Conservation (phyloP, 192 early-diverging fungal genomes). For the Backusella tuberculispora region DNA sequence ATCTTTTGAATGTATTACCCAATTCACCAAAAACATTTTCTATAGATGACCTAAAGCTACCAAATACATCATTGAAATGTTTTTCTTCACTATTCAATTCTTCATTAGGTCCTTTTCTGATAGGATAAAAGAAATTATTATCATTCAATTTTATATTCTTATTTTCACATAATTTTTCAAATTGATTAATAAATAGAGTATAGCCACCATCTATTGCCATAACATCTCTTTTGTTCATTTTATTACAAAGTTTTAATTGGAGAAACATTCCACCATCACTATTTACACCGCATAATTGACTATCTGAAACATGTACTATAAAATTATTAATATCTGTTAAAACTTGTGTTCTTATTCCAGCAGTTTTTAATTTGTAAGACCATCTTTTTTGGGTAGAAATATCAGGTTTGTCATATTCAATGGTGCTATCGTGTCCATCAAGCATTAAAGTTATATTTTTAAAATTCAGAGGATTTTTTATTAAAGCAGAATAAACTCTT, state of each 20-base stretch:
- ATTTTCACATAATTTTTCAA: background rate
- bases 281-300: conserved; percentile 11
- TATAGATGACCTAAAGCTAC: background rate
- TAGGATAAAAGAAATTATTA: conserved; percentile 2
- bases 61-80: background rate
- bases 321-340: conserved; percentile 14
- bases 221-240: background rate
- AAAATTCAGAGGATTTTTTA: background rate
- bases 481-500: background rate
- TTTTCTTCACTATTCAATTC: background rate
- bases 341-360: conserved; percentile 8
- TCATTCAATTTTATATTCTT: conserved; percentile 1
- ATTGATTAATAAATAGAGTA: conserved; percentile 19
- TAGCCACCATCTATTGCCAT: conserved; percentile 19
- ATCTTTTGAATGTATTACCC: conserved; percentile 18
- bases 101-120: background rate
- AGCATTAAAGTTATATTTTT: conserved; percentile 15
- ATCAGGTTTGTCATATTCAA: background rate
- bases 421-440: conserved; percentile 10
- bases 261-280: conserved; percentile 22
- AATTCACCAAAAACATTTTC: background rate
- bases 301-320: background rate
- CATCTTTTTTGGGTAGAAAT: background rate
- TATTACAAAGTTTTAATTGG: conserved; percentile 6
- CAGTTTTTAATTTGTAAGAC: conserved; percentile 27